Base-by-base conservation (phyloP, 1,284 basidiomycete species). In the Vanrija humicola region DNA sequence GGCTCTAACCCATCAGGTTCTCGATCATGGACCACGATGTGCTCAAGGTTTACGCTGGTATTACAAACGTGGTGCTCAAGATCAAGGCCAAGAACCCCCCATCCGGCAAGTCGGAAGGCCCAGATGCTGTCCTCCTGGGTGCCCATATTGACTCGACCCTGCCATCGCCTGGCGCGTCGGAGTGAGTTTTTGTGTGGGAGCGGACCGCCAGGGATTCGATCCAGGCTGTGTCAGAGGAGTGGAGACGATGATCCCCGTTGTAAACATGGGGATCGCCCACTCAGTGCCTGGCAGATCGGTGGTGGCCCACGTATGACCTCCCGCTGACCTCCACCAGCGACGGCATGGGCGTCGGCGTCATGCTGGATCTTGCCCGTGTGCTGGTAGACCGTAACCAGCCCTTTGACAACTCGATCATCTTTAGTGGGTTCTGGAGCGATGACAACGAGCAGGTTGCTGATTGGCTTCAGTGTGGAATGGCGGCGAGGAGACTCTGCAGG, bases 1-100 rank as follows among this genome's bases (percentile, higher is more conserved):
- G 15, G 7, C 16, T 5, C 50, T 56, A 43, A 57, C 21, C 12
- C 6, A n/a, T 5, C 58, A 90, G 88, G 42, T 93, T 92, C 70
- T 87, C 90, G 68, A 90, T 92, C 79, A 86, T 91, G 84, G 80
- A 80, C 61, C 83, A 86, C 67, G 83, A 88, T 40, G 81, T 98
- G 5, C 92, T 95, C 79, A 97, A 98, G 76, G 88, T 87, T 34
- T 98, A 98, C 66, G 84, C 87, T 19, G 82, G 88, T 64, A 83
- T 98, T 50, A 84, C 85, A 34, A 98, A 98, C 74, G 85, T 97
- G 66, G 80, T 98, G 54, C 81, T 98, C 6, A 88, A 90, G 46
- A 80, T 98, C 43, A 92, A 90, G 6, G 64, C 74, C 1, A 60
- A 64, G 48, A 52, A 72, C 38, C 70, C 73, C 7, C 67, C 69